These are phyloP conservation scores for Podaxis rugospora DNA, from an alignment of 768 basidiomycete genomes.

Conservation along the genomic window DNA sequence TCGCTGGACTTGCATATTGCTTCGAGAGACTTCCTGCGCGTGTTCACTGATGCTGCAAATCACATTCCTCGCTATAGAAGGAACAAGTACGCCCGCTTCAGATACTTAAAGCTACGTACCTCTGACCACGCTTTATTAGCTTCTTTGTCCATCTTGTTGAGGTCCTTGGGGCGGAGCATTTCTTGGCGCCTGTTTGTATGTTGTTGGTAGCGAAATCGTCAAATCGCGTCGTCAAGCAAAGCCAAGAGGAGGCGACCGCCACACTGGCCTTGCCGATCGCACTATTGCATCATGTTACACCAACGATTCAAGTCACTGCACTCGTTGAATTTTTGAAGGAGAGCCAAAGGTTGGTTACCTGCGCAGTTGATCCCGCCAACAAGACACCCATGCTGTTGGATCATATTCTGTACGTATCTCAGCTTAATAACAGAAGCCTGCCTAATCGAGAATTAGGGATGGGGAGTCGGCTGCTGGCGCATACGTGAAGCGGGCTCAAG, in stretches of 20 bases:
- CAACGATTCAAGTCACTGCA: slow-evolving; percentile 52
- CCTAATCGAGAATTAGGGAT: slow-evolving; percentile 35
- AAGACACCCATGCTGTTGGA: slow-evolving; percentile 50
- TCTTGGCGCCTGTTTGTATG: slow-evolving; percentile 79
- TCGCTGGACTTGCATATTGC: slow-evolving; percentile 61
- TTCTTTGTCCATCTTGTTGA: slow-evolving; percentile 89
- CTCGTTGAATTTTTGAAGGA: slow-evolving; percentile 66
- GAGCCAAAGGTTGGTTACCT: slow-evolving; percentile 49
- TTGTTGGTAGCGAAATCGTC: slow-evolving; percentile 77
- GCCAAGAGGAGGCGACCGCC: slow-evolving; percentile 49
- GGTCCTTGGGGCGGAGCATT: slow-evolving; percentile 74
- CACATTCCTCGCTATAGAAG: slow-evolving; percentile 93
- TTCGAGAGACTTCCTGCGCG: slow-evolving; percentile 76
- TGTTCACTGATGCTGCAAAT: slow-evolving; percentile 90
- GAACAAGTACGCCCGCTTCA: slow-evolving; percentile 54
- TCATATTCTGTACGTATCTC: slow-evolving; percentile 41
- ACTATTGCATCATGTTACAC: slow-evolving; percentile 52
- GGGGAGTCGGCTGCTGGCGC: slow-evolving; percentile 51
- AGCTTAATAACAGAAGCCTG: neutral
- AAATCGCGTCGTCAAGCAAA: slow-evolving; percentile 64
- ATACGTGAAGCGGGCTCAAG: slow-evolving; percentile 58
- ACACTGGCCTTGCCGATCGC: slow-evolving; percentile 65
- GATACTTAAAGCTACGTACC: neutral
- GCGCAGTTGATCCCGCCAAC: slow-evolving; percentile 33
- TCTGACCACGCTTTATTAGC: slow-evolving; percentile 31